These are phyloP conservation scores for Arthrobotrys pseudoclavata DNA, from an alignment of 2,329 filamentous ascomycete species.

Conservation along the genomic window DNA sequence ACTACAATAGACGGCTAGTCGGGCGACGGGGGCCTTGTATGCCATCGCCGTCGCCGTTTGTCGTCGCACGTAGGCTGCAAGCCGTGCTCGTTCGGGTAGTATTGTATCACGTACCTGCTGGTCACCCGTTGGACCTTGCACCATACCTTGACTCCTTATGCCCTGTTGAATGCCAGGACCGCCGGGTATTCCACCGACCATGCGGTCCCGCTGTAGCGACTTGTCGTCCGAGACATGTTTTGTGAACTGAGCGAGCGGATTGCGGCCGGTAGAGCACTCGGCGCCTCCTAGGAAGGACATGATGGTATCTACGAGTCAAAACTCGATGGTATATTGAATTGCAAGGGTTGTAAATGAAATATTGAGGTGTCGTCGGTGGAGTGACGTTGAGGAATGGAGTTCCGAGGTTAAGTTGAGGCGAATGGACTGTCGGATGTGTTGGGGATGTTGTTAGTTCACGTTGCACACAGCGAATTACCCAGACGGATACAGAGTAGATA, in stretches of 20 bases:
- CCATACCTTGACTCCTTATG: conserved; percentile 55
- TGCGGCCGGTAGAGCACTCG: conserved; percentile 95
- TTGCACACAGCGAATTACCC: conserved; percentile 3
- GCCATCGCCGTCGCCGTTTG: not conserved
- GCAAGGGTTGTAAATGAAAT: not conserved
- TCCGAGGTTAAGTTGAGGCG: conserved; percentile 31
- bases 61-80: not conserved
- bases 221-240: conserved; percentile 98
- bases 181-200: conserved; percentile 80
- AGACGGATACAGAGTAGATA: not conserved
- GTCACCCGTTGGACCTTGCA: conserved; percentile 63
- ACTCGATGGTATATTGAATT: not conserved
- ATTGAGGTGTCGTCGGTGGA: conserved; percentile 3
- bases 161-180: conserved; percentile 68
- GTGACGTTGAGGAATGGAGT: conserved; percentile 2
- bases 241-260: conserved; percentile 95
- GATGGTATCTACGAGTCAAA: conserved; percentile 61
- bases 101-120: conserved; percentile 61
- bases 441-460: conserved; percentile 33
- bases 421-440: conserved; percentile 50
- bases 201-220: conserved; percentile 88
- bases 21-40: too few species aligned
- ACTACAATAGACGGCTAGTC: not conserved
- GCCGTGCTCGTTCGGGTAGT: not conserved
- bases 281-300: conserved; percentile 98